phyloP scores from a whole-genome alignment of 257 asterid genomes.

The Marsdenia floribunda region DNA sequence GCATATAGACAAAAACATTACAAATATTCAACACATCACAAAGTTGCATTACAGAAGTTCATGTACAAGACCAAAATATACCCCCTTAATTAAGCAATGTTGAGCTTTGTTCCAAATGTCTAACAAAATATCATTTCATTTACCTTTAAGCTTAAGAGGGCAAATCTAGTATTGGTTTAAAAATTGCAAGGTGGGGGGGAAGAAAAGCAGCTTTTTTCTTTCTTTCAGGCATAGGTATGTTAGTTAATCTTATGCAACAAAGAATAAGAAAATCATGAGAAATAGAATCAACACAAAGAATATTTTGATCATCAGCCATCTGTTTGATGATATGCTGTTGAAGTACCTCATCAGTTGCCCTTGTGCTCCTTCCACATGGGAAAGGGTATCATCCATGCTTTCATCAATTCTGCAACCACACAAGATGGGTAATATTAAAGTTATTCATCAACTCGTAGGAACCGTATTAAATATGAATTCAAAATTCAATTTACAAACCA shows the following conservation, averaged over 20 bases:
- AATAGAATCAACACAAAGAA: slow-evolving; percentile 81
- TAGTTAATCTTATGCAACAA: slow-evolving; percentile 49
- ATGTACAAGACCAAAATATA: background rate
- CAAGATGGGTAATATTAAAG: background rate
- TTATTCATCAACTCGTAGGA: background rate
- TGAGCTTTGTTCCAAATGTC: background rate
- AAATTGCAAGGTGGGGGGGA: background rate
- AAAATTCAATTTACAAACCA: background rate
- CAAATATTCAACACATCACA: background rate
- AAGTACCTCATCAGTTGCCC: slow-evolving; percentile 85
- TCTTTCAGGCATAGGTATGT: background rate
- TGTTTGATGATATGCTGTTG: slow-evolving; percentile 89
- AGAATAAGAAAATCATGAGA: slow-evolving; percentile 89
- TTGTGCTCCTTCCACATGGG: slow-evolving; percentile 90
- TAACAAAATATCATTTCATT: background rate
- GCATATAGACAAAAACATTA: background rate
- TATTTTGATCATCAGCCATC: slow-evolving; percentile 98
- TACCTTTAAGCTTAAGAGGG: background rate
- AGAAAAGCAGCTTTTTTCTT: background rate
- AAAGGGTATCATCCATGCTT: slow-evolving; percentile 80
- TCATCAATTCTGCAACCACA: slow-evolving; percentile 78
- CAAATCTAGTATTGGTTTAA: background rate
- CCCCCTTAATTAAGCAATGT: background rate
- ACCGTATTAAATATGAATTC: background rate
- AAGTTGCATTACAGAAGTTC: background rate